Base-by-base conservation (phyloP, 371 early-diverging fungal genomes). In the Rhizopus sp. region DNA sequence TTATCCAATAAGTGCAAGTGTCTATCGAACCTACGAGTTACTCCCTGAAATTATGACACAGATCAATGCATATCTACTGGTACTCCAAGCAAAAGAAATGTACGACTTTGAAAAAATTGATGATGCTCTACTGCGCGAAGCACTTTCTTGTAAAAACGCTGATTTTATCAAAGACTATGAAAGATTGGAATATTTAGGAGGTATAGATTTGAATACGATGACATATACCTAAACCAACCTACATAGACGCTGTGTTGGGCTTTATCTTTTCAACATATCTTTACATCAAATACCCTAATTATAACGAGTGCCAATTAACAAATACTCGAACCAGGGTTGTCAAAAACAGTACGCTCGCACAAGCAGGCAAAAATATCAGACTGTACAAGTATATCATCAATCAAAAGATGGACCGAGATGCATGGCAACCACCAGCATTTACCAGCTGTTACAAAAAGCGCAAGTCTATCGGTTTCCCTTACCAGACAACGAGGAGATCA, bases 151-250 rank as follows among this genome's bases (percentile, higher is more conserved):
- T 1, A 76, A 90, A 0, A 75, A 87, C 3, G 81, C 94, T 0
- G 75, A 69, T 57, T 67, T 81, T 53, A 77, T 75, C 0, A 79
- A 73, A 51, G 80, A 93, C 60, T 99, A 98, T 64, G 95, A 99
- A 70, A 88, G 98, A 1, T 74, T 99, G 0, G 98, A 99, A 70
- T 88, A 90, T 6, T 72, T 98, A 2, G 99, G 99, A 3, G 63
- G 63, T 54, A 62, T 7, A 12, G 5, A 44, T 37, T 1, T 31
- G 38, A 44, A 38, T 23, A 17, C 12, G 1, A 57, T 30, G 12
- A 46, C 46, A 29, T 7, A 16, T 7, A 50, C 41, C 7, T 32
- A 7, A 23, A 12, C 32, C 3, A 1, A 23, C 13, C 23, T 9
- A 7, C 13, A 13, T 57, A 63, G 99, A 99, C 67, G 84, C 92